These are phyloP conservation scores for Suillus placidus DNA, from an alignment of 768 basidiomycete genomes.

Conservation along the genomic window DNA sequence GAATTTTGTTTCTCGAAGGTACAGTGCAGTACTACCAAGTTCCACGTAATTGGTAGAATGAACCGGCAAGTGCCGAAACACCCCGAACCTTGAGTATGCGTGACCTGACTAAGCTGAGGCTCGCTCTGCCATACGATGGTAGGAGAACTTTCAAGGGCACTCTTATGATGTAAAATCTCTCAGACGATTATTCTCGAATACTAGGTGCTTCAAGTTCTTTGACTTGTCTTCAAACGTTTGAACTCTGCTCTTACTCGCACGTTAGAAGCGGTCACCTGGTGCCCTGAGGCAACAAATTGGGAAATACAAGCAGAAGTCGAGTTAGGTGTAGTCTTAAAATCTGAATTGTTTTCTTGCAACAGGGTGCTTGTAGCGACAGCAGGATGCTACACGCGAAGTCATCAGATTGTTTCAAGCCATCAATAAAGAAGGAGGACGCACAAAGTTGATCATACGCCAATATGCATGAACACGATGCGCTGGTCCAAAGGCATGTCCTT, in stretches of 20 bases:
- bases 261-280: not conserved
- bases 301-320: not conserved
- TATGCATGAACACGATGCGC: slow-evolving; percentile 9
- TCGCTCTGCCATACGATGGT: too few species aligned
- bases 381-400: not conserved
- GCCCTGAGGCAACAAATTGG: not conserved
- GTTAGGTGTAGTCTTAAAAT: not conserved
- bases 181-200: too few species aligned
- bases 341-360: too few species aligned
- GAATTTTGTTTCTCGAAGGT: not conserved
- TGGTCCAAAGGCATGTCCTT: slow-evolving; percentile 4
- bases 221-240: too few species aligned
- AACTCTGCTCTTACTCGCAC: not conserved
- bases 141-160: too few species aligned
- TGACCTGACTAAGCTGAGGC: too few species aligned
- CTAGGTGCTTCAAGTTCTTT: too few species aligned
- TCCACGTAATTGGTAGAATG: not conserved
- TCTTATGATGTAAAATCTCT: too few species aligned
- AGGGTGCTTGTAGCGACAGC: not conserved
- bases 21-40: not conserved
- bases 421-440: not conserved
- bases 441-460: slow-evolving; percentile 4
- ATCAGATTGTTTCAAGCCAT: not conserved
- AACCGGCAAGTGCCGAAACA: slow-evolving; percentile 1
- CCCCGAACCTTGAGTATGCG: too few species aligned